Evolutionary conservation across 2,329 filamentous ascomycete species (phyloP).

Genomic region (Cordyceps tenuipes): DNA sequence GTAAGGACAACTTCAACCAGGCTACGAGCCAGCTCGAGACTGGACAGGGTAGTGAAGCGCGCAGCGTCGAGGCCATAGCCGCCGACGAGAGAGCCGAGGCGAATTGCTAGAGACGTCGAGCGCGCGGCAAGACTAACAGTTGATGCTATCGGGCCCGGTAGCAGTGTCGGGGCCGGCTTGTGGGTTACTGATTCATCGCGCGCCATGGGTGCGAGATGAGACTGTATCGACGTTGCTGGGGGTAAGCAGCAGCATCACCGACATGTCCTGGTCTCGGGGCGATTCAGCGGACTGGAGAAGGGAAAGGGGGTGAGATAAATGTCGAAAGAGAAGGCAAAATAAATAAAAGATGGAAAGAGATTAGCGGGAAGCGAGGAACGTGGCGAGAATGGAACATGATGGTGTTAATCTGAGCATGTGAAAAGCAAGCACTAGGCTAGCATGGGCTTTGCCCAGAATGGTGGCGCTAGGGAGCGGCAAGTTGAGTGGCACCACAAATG

Average conservation of each 20-base stretch:
- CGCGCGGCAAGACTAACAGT: conserved; percentile 53
- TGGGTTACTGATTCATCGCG: conserved; percentile 12
- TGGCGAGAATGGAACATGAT: conserved; percentile 5
- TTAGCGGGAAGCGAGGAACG: not conserved
- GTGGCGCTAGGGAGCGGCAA: not conserved
- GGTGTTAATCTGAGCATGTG: conserved; percentile 7
- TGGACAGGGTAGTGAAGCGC: conserved; percentile 47
- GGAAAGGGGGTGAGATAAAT: not conserved
- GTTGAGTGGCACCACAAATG: not conserved
- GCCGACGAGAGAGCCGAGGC: conserved; percentile 43
- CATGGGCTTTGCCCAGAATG: not conserved
- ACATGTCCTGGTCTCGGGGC: not conserved
- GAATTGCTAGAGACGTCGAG: conserved; percentile 49
- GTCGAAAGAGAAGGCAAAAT: not conserved
- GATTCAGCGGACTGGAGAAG: not conserved
- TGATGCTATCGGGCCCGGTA: conserved; percentile 49
- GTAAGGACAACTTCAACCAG: conserved; percentile 47
- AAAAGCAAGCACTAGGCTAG: not conserved
- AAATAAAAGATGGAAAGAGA: not conserved
- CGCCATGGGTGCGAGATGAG: not conserved
- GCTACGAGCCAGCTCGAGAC: conserved; percentile 47
- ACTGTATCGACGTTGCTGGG: not conserved
- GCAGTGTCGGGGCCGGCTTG: conserved; percentile 36
- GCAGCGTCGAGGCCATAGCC: conserved; percentile 45
- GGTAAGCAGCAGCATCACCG: not conserved